Evolutionary conservation across 2,329 filamentous ascomycete genomes (phyloP), one percentile per base, ranked within the genome.

Genomic region (Ceratocystis alfenasii): DNA sequence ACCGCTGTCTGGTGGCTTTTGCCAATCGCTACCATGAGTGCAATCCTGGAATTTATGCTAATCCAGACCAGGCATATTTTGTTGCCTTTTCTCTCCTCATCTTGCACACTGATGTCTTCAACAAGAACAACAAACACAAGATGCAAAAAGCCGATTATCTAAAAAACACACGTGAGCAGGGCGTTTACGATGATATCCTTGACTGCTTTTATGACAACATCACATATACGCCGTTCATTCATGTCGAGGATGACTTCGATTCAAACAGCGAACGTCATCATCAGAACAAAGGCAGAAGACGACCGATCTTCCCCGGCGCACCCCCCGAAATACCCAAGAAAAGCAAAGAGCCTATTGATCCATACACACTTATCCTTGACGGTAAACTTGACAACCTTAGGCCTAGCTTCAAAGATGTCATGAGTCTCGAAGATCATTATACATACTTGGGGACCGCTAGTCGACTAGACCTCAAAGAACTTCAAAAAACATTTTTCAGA

Each of bases 141-240:
- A 99, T 99, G 94, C 91, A 95, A 73, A 95, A 95, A 73, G 78
- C 83, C 0, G 94, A 97, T 72, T 99, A 99, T 75, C 81, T 97
- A 70, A 96, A 95, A 75, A 97, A 97, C 74, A 95, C 92, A 0
- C 86, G 86, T 25, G 91, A 89, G 2, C 92, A 97, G 73, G 90
- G 90, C 15, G 89, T 97, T n/a, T 89, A 89, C 64, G 89, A 95
- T 70, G 93, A 97, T 70, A 89, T 97, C 53, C 79, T 97, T 15
- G 91, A 91, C 72, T 96, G 93, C 73, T 95, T 99, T 73, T 99
- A 97, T 76, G 94, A 99, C 78, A 99, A 99, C 73, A 95, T 99
- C 70, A 89, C 88, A 67, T 99, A 99, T 74, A 99, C 94, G 1
- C 94, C 94, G 1, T 99, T 99, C 73, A 96, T 99, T 70, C 91